Conservation (phyloP, 495 filamentous ascomycete species). For the Delitschia confertaspora region DNA sequence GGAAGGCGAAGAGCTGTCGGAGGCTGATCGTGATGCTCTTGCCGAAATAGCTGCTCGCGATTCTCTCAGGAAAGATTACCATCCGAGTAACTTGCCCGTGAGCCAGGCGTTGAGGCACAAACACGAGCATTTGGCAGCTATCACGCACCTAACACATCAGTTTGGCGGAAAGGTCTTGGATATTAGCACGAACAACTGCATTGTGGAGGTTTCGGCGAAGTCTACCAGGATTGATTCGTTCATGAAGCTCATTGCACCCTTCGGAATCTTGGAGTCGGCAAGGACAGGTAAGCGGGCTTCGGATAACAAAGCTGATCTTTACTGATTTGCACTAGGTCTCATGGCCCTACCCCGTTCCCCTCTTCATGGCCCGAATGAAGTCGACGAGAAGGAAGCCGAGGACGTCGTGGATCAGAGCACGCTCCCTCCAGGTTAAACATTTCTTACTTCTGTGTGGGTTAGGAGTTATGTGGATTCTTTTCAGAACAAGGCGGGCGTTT, state of each 20-base stretch:
- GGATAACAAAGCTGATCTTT: not conserved
- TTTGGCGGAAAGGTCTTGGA: conserved; percentile 96
- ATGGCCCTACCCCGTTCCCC: conserved; percentile 96
- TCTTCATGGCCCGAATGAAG: conserved; percentile 60
- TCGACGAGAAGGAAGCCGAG: conserved; percentile 76
- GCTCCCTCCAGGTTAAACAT: conserved; percentile 75
- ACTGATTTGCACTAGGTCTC: conserved; percentile 46
- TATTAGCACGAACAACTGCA: conserved; percentile 96
- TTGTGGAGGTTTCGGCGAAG: conserved; percentile 94
- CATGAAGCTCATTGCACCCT: conserved; percentile 90
- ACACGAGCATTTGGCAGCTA: conserved; percentile 89
- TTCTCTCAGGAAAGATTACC: conserved; percentile 56
- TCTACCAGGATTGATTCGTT: conserved; percentile 91
- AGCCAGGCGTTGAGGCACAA: conserved; percentile 90
- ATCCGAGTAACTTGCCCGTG: conserved; percentile 72
- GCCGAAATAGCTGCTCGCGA: conserved; percentile 27
- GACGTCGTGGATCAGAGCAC: conserved; percentile 87
- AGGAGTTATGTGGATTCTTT: not conserved
- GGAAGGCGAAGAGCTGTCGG: conserved; percentile 29
- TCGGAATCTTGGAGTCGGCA: conserved; percentile 91
- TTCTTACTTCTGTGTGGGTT: not conserved
- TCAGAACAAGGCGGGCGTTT: not conserved
- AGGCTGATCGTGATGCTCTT: conserved; percentile 29
- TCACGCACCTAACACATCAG: conserved; percentile 92
- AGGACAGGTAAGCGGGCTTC: conserved; percentile 49